Evolutionary conservation across 1,284 basidiomycete species (phyloP).

Genomic region (Fomitopsis palustris): DNA sequence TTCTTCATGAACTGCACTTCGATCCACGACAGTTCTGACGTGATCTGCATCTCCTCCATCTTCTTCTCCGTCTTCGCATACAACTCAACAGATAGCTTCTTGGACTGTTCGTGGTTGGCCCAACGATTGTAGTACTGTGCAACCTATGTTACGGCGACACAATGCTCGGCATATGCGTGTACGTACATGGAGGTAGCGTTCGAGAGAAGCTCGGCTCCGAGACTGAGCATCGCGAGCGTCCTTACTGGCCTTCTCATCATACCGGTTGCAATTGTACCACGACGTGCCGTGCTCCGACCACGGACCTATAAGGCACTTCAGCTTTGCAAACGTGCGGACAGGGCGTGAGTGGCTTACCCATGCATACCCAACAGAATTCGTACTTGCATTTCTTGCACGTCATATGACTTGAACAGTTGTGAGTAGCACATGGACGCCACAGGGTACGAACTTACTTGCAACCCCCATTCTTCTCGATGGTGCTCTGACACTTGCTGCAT

Average conservation of each 20-base stretch:
- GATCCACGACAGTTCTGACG: constrained; percentile 92
- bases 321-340: constrained; percentile 37
- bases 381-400: constrained; percentile 99
- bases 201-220: constrained; percentile 82
- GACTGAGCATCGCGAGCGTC: constrained; percentile 91
- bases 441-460: constrained; percentile 78
- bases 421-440: constrained; percentile 2
- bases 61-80: constrained; percentile 97
- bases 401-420: constrained; percentile 74
- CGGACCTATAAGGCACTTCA: constrained; percentile 59
- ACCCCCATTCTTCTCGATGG: constrained; percentile 99
- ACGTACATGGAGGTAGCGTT: constrained; percentile 94
- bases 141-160: constrained; percentile 4
- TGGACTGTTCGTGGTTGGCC: constrained; percentile 98
- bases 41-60: constrained; percentile 99
- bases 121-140: constrained; percentile 93
- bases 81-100: constrained; percentile 90
- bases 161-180: neutral
- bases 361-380: constrained; percentile 83
- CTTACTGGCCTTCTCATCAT: constrained; percentile 88
- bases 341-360: constrained; percentile 43
- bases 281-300: constrained; percentile 98
- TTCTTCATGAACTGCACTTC: constrained; percentile 99
- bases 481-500: constrained; percentile 91
- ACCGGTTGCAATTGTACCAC: constrained; percentile 98